A percentile compares a stretch with the other conserved stretches of the same genome.
phyloP scores from a whole-genome alignment of 306 rosid species.

The Senna tora region DNA sequence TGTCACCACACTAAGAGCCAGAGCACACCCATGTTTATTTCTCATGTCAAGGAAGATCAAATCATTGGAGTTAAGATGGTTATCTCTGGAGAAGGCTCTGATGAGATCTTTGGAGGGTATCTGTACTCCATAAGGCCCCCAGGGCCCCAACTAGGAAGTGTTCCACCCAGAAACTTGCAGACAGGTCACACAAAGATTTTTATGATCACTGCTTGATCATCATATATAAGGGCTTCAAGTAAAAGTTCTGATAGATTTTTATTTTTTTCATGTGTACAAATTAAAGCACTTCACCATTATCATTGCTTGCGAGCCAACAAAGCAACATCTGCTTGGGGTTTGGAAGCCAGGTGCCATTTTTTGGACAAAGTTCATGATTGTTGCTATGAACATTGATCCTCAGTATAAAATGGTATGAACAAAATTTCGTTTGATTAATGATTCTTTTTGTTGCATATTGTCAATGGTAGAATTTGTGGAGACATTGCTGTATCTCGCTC shows the following conservation, averaged over 20 bases:
- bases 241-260: not conserved
- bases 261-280: slow-evolving; percentile 43
- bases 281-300: slow-evolving; percentile 80
- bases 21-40: slow-evolving; percentile 93
- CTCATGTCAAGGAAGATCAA: slow-evolving; percentile 85
- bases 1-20: slow-evolving; percentile 81
- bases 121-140: slow-evolving; percentile 94
- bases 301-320: slow-evolving; percentile 90
- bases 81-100: slow-evolving; percentile 90
- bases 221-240: not conserved
- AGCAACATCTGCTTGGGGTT: slow-evolving; percentile 82
- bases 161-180: slow-evolving; percentile 84
- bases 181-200: slow-evolving; percentile 58
- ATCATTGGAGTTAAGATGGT: slow-evolving; percentile 82
- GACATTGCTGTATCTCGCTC: slow-evolving; percentile 98
- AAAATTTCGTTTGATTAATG: not conserved
- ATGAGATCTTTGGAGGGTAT: slow-evolving; percentile 89
- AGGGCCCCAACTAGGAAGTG: slow-evolving; percentile 83
- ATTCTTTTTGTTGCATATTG: too few relatives aligned
- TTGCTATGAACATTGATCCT: slow-evolving; percentile 83
- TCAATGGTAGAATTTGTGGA: slow-evolving; percentile 93
- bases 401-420: slow-evolving; percentile 63
- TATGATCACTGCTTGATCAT: slow-evolving; percentile 15
- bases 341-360: slow-evolving; percentile 89
- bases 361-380: slow-evolving; percentile 67